Evolutionary conservation across 306 rosid genomes (phyloP), one percentile per base, ranked within the genome.

Genomic region (Fragaria nilgerrensis): DNA sequence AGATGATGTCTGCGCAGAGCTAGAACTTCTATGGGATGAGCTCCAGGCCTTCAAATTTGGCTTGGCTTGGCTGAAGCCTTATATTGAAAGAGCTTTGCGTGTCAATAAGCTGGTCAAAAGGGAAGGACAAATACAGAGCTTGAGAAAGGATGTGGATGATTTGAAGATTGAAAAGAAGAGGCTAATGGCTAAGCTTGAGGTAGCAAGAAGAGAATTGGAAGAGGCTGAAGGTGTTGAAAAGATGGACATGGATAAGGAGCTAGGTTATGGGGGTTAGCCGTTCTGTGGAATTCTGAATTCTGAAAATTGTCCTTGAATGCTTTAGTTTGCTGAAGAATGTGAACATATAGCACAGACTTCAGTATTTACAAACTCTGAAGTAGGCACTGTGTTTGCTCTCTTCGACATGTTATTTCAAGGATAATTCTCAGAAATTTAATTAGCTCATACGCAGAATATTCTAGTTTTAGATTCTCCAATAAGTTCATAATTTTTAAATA

Each of bases 51-150:
- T 36, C 50, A 7, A 36, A n/a, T 53, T 36, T 53, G 49, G 52
- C 66, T 72, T 72, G 76, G 64, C 48, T 32, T 72, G 76, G 76
- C 48, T 72, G 66, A 32, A 7, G 22, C 76, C 50, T 37, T 12
- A 23, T 53, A 49, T 72, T 53, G 15, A n/a, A n/a, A 72, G 20
- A 17, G 66, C 76, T 55, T 53, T 36, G 34, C 14, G 36, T 12
- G n/a, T 36, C 49, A 72, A 72, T 61, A 20, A 72, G 65, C 2
- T 17, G 15, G 50, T 13, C 65, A 62, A 53, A 53, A n/a, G 65
- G 34, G 34, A 2, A 36, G 5, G 62, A 25, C 13, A 72, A 53
- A 5, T 5, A 25, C 32, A 34, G 39, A 52, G 29, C n/a, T 39
- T 49, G 11, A 72, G 75, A 71, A 39, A 50, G 62, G 29, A 10